Conservation (phyloP, 805 yeast species). For the Teunomyces funiuensis region DNA sequence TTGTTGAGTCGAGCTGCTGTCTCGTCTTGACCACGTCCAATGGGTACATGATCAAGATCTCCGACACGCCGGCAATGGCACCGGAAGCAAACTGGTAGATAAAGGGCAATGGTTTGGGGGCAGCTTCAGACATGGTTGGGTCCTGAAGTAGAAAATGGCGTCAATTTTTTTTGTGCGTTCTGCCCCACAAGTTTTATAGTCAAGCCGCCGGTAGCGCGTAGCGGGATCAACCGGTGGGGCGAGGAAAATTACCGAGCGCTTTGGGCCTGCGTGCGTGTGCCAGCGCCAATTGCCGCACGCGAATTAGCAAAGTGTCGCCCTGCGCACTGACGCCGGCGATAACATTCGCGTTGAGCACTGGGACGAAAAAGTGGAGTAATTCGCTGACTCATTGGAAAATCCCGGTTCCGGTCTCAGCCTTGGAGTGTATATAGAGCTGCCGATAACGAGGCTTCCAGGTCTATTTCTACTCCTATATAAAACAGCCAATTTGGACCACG, state of each 20-base stretch:
- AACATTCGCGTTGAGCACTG: too few relatives aligned
- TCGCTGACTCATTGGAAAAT: conserved; percentile 2
- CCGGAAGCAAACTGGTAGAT: conserved; percentile 88
- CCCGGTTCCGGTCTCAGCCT: conserved; percentile 2
- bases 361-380: conserved; percentile 3
- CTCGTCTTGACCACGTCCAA: conserved; percentile 96
- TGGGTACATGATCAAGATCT: conserved; percentile 93
- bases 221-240: background rate
- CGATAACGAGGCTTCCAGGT: too few relatives aligned
- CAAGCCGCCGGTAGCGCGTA: background rate
- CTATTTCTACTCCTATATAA: background rate
- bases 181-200: conserved; percentile 6
- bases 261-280: too few relatives aligned
- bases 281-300: too few relatives aligned
- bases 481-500: too few relatives aligned
- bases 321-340: background rate
- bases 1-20: conserved; percentile 70
- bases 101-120: conserved; percentile 59
- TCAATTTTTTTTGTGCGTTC: conserved; percentile 2
- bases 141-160: background rate
- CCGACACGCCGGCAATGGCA: conserved; percentile 96
- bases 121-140: conserved; percentile 1
- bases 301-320: conserved; percentile 3
- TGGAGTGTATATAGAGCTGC: too few relatives aligned
- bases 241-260: background rate